Evolutionary conservation across 495 filamentous ascomycete genomes (phyloP).

Genomic region (Penicillium mononematosum): DNA sequence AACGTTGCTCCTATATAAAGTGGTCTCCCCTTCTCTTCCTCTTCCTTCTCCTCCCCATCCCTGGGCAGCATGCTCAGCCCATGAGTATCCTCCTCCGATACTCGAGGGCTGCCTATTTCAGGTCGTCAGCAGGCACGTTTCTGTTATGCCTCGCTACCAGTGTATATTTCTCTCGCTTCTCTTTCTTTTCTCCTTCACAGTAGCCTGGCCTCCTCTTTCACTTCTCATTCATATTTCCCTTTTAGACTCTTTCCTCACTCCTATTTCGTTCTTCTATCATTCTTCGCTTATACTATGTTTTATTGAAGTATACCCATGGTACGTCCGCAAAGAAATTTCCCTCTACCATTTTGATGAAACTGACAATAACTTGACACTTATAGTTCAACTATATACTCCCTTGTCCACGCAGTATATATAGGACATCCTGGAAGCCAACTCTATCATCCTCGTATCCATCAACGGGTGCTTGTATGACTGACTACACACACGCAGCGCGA

Average conservation of each 20-base stretch:
- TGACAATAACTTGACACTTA: not conserved
- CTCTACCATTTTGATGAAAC: not conserved
- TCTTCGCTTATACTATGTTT: not conserved
- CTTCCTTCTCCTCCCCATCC: too few species aligned
- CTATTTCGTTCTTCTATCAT: not conserved
- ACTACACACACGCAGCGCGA: too few species aligned
- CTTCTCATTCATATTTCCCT: too few species aligned
- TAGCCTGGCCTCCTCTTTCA: too few species aligned
- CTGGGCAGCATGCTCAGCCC: too few species aligned
- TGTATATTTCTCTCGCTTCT: not conserved
- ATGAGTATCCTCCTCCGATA: not conserved
- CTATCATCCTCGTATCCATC: too few species aligned
- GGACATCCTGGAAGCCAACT: too few species aligned
- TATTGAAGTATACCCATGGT: not conserved
- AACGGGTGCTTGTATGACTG: too few species aligned
- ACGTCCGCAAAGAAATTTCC: not conserved
- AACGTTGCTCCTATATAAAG: not conserved
- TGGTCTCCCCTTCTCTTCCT: too few species aligned
- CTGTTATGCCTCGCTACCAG: not conserved
- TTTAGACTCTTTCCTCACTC: not conserved
- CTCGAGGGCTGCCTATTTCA: not conserved
- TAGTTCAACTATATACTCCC: not conserved
- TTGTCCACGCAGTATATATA: not conserved
- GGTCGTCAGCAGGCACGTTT: not conserved
- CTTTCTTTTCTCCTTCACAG: too few species aligned